Evolutionary conservation across 1,284 basidiomycete genomes (phyloP), one percentile per base, ranked within the genome.

Genomic region (Pseudozyma hubeiensis): DNA sequence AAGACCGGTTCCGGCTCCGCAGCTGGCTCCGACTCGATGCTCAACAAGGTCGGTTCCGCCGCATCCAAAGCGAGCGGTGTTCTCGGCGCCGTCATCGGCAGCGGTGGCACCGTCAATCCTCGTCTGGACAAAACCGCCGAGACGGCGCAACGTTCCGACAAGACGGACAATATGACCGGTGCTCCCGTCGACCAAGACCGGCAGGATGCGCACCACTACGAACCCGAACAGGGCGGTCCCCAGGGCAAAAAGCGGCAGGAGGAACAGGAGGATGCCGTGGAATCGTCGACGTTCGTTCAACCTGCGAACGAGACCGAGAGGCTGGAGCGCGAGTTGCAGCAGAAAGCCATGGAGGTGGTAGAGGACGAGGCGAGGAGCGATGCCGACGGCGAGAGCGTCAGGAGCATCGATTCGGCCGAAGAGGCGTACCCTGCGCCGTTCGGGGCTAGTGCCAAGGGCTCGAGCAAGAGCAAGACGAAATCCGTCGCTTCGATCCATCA

Each of bases 31-130:
- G 57, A 62, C 35, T 65, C 62, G 40, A 30, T 73, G 7, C 60
- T 75, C 30, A 51, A 62, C 49, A 64, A 67, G 54, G 67, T 75
- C 39, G 68, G 68, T 19, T 79, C 86, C 17, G 87, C 88, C 13
- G 85, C 87, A 19, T 86, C 87, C 9, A 87, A 90, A 63, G 87
- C 88, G 46, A 90, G 91, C 19, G 88, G 89, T 6, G 88, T 93
- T 1, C 86, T 90, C 47, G 92, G 93, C 78, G 90, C 75, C 1
- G 75, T 75, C 24, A 68, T 69, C 13, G 60, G 71, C 14, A 17
- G 49, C 13, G 41, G 51, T 35, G 44, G 34, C 37, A 24, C 24
- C 24, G 24, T 4, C 1, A 78, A 68, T 19, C 50, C 61, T 8
- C 60, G 67, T 13, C 57, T 77, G 34, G 77, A 77, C 37, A 70